These are phyloP conservation scores for Populus hybrid DNA, from an alignment of 441 rosid species.

Conservation along the genomic window DNA sequence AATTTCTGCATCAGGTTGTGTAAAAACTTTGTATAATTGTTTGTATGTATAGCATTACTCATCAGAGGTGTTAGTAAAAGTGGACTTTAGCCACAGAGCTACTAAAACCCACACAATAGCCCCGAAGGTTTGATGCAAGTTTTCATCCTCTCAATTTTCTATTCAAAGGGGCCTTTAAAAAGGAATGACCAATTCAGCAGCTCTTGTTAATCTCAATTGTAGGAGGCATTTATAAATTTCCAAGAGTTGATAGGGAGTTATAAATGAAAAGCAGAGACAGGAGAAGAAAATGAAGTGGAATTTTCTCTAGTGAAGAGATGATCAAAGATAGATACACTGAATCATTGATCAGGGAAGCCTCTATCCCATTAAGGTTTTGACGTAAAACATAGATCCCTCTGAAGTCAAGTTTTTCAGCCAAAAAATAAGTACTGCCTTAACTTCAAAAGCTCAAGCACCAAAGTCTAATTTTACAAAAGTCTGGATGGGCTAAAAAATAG, in stretches of 20 bases:
- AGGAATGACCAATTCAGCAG: background rate
- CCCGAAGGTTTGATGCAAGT: background rate
- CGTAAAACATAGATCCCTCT: background rate
- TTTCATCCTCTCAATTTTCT: background rate
- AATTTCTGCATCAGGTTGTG: too few species aligned
- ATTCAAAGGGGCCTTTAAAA: background rate
- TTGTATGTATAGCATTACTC: background rate
- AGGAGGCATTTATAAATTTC: background rate
- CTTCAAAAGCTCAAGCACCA: background rate
- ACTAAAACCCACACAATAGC: background rate
- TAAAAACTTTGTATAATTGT: background rate
- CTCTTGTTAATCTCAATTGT: background rate
- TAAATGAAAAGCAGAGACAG: background rate
- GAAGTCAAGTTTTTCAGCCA: background rate
- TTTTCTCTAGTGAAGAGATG: background rate
- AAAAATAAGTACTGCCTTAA: background rate
- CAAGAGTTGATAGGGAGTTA: background rate
- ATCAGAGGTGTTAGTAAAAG: background rate
- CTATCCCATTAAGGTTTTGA: background rate
- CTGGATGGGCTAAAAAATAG: background rate
- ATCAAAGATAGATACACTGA: background rate
- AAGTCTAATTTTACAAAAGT: background rate
- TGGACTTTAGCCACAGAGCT: background rate
- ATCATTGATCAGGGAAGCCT: background rate
- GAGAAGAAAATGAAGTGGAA: background rate